phyloP scores from a whole-genome alignment of 2,329 filamentous ascomycete species.

The Botryotinia narcissicola region DNA sequence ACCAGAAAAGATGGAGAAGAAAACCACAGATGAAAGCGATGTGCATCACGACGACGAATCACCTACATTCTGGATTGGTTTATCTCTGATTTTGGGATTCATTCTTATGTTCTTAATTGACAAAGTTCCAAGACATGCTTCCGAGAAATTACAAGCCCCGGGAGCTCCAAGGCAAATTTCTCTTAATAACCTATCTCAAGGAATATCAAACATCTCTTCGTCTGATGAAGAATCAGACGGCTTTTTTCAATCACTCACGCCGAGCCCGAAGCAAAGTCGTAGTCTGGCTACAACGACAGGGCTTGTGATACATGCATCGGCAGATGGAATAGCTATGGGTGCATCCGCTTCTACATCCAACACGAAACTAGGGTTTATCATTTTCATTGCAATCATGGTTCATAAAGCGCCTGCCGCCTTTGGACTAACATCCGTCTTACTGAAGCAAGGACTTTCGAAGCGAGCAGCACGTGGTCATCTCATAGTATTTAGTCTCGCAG shows the following conservation, averaged over 20 bases:
- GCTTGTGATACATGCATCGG: constrained; percentile 91
- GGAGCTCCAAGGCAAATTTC: constrained; percentile 81
- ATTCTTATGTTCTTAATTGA: constrained; percentile 97
- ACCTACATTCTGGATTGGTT: constrained; percentile 76
- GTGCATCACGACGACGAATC: constrained; percentile 43
- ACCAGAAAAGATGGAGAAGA: constrained; percentile 13
- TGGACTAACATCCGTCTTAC: constrained; percentile 81
- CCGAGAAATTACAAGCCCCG: constrained; percentile 60
- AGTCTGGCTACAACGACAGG: constrained; percentile 84
- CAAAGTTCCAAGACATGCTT: constrained; percentile 71
- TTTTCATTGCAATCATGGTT: constrained; percentile 95
- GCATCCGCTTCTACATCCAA: constrained; percentile 77
- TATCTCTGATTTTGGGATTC: constrained; percentile 85
- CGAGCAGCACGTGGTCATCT: constrained; percentile 80
- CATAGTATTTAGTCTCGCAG: constrained; percentile 86
- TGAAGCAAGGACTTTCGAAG: constrained; percentile 90
- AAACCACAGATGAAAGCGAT: constrained; percentile 21
- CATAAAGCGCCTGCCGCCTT: constrained; percentile 97
- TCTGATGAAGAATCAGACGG: constrained; percentile 54
- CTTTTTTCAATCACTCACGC: constrained; percentile 58
- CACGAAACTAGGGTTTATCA: constrained; percentile 78
- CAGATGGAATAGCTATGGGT: constrained; percentile 93
- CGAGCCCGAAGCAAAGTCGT: constrained; percentile 56
- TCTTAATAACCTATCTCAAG: constrained; percentile 71
- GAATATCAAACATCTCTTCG: constrained; percentile 41